Base-by-base conservation (phyloP, 768 basidiomycete genomes). In the Pleurotus giganteus region DNA sequence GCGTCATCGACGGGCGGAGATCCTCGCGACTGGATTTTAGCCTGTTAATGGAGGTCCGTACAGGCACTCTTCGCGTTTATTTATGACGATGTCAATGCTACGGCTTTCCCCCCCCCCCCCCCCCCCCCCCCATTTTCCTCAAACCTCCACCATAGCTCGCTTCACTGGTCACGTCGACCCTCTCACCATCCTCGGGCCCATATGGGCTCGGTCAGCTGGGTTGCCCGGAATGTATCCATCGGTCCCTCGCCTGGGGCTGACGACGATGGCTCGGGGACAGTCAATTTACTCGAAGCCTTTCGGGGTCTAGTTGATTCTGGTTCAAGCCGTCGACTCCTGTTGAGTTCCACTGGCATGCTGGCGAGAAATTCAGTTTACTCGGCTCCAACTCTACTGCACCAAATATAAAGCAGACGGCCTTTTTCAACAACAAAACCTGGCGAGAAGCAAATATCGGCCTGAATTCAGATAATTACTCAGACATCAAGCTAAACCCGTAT, bases 371-470 rank as follows among this genome's bases (percentile, higher is more conserved):
- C 41, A 77, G 77, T 15, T 68, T 76, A 3, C 63, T 77, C 4
- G 82, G 82, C 17, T 77, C 78, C 37, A 79, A 82, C 57, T 82
- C 80, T 4, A 72, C 85, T 55, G 82, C 78, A 73, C 73, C 28
- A 66, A 64, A 23, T 83, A 83, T 66, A 76, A 77, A 61, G 72
- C 66, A 50, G 60, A 69, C 13, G 75, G 74, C n/a, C 11, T 3
- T 36, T 11, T 36, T 9, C 19, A 41, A 17, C 39, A 41, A 11
- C 39, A 41, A 41, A 19, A 11, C 39, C 19, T 11, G 39, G 7
- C 39, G 12, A 7, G 13, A 41, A 19, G 39, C 12, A 41, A 41
- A 15, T 17, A 19, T 41, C 19, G 39, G 39, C 15, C 39, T 41
- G 13, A 41, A 41, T 17, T 19, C 12, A 15, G 39, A 41, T 19